Evolutionary conservation across 1,284 basidiomycete species (phyloP).

Genomic region (Ceratobasidium sp.): DNA sequence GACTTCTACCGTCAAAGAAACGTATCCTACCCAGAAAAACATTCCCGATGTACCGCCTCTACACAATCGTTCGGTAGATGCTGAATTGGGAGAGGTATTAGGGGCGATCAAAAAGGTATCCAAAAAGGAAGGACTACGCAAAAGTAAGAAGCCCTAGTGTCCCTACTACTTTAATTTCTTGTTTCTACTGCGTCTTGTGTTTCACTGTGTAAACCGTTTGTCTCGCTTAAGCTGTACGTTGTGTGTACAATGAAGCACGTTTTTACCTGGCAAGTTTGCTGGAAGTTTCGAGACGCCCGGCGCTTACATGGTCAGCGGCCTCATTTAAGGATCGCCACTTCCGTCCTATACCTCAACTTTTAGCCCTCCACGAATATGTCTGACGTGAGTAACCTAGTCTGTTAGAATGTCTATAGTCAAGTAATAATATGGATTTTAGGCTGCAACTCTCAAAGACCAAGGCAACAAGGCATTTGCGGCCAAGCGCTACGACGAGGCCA

Average conservation of each 20-base stretch:
- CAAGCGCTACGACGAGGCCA: slow-evolving; percentile 91
- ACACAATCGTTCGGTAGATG: background rate
- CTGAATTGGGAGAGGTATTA: slow-evolving; percentile 22
- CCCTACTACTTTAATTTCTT: background rate
- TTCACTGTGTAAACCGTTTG: background rate
- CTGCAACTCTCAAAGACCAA: slow-evolving; percentile 81
- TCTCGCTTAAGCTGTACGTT: background rate
- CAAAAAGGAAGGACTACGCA: slow-evolving; percentile 28
- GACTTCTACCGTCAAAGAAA: background rate
- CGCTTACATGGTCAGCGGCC: slow-evolving; percentile 1
- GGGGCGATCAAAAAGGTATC: slow-evolving; percentile 39
- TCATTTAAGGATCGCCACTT: slow-evolving; percentile 11
- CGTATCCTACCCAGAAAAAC: background rate
- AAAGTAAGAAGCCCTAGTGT: background rate
- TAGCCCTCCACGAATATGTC: slow-evolving; percentile 6
- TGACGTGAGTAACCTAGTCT: slow-evolving; percentile 12
- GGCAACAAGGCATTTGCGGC: slow-evolving; percentile 97
- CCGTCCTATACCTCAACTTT: background rate
- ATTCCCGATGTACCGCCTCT: background rate
- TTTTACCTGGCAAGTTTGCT: slow-evolving; percentile 8
- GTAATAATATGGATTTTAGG: slow-evolving; percentile 48
- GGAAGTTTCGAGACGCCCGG: slow-evolving; percentile 32
- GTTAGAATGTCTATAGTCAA: background rate
- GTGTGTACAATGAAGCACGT: background rate
- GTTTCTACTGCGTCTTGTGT: background rate